phyloP scores from a whole-genome alignment of 495 filamentous ascomycete genomes.

The Lophiotrema nucula region DNA sequence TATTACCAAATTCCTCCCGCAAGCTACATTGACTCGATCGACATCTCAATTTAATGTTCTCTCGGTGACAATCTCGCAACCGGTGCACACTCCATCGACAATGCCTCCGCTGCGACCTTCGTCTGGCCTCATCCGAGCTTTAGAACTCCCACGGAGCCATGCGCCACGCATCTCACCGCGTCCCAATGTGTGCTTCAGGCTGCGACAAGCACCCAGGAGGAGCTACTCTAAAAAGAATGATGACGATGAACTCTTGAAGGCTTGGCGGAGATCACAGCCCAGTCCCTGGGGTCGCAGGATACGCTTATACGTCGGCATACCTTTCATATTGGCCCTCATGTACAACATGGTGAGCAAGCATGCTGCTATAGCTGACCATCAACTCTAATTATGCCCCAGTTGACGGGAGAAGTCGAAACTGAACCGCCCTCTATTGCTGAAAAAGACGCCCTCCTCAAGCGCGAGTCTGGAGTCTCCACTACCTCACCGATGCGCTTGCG shows the following conservation, averaged over 20 bases:
- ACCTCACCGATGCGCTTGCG: slow-evolving; percentile 92
- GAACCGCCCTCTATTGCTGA: slow-evolving; percentile 70
- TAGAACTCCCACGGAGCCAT: slow-evolving; percentile 5
- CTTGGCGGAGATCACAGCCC: no score
- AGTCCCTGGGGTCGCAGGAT: no score
- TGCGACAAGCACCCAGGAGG: no score
- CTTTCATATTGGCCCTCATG: slow-evolving; percentile 61
- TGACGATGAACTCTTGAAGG: no score
- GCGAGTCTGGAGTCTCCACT: slow-evolving; percentile 62
- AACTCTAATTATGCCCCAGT: slow-evolving; percentile 17
- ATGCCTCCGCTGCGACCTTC: slow-evolving; percentile 23
- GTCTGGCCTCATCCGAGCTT: not conserved
- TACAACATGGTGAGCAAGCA: slow-evolving; percentile 66
- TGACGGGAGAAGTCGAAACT: slow-evolving; percentile 46
- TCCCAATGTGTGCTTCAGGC: no score
- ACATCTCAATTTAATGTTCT: slow-evolving; percentile 5
- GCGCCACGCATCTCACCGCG: no score
- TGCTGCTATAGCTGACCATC: not conserved
- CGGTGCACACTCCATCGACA: slow-evolving; percentile 6
- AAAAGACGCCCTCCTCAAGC: slow-evolving; percentile 64
- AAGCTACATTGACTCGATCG: no score
- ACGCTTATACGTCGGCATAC: slow-evolving; percentile 59
- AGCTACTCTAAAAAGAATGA: no score
- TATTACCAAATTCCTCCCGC: no score
- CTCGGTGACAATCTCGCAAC: not conserved